phyloP scores from a whole-genome alignment of 2,329 filamentous ascomycete species.

The Ceratocystiopsis brevicomis region DNA sequence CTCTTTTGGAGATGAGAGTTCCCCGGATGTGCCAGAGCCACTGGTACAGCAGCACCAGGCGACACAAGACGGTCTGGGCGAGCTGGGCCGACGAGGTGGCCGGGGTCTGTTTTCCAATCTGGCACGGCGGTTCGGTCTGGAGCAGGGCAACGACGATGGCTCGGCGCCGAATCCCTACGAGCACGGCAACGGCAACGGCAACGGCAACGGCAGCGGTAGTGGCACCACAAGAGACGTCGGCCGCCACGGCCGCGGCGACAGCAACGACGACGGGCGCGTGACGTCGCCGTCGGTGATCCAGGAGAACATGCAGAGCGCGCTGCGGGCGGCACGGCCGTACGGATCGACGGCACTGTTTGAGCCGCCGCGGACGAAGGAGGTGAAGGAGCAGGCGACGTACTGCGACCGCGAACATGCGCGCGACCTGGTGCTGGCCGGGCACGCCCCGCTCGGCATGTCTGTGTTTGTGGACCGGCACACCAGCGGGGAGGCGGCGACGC shows the following conservation, averaged over 20 bases:
- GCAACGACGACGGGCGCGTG: constrained; percentile 28
- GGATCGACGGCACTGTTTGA: constrained; percentile 57
- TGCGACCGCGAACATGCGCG: constrained; percentile 62
- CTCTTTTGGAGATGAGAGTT: constrained; percentile 41
- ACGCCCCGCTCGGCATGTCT: constrained; percentile 52
- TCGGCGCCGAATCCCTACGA: background rate
- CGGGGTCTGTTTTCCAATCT: background rate
- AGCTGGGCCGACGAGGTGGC: constrained; percentile 45
- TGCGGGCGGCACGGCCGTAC: constrained; percentile 59
- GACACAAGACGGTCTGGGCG: constrained; percentile 31
- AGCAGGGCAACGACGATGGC: background rate
- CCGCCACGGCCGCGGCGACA: background rate
- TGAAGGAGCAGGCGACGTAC: constrained; percentile 71
- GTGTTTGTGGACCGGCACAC: constrained; percentile 43
- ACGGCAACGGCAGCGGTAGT: background rate
- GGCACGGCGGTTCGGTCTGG: too few species aligned
- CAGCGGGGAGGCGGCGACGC: constrained; percentile 20
- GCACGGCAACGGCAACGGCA: background rate
- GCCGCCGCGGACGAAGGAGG: constrained; percentile 48
- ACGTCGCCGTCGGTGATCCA: constrained; percentile 43
- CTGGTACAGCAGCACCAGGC: constrained; percentile 10
- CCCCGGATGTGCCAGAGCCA: constrained; percentile 26
- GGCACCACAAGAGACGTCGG: too few species aligned
- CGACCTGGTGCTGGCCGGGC: constrained; percentile 52
- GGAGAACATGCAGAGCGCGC: constrained; percentile 57